Base-by-base conservation (phyloP, 305 asterid species). In the Fraxinus floribunda region DNA sequence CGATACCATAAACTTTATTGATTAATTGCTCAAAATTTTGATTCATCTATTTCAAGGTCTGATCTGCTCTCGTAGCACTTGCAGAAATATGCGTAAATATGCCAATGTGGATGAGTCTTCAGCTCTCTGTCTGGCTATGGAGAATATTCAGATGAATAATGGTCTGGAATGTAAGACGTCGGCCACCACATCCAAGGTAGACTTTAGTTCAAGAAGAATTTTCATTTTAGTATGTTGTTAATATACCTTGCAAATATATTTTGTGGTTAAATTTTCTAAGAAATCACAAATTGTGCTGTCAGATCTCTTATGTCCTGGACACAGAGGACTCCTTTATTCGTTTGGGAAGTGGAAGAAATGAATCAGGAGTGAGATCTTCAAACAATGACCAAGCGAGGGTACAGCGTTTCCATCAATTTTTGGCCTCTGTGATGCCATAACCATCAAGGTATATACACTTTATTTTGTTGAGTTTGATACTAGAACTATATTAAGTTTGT, bases 151-250 rank as follows among this genome's bases (percentile, higher is more conserved):
- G 77, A 89, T 93, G 81, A 87, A 87, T 88, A 97, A 94, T 76
- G 98, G 98, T 79, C 90, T 97, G 91, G 98, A 97, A 86, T 95
- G 97, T 87, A 97, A 95, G 92, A 95, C 95, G 97, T 85, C 98
- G 24, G 87, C 98, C 72, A 78, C 82, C 83, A 88, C 99, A 71
- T 97, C 98, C 3, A 97, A 97, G 99, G 99, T 97, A 92, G 82
- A 77, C 18, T 80, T 35, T 24, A 55, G 79, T 76, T 78, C 44
- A 24, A 62, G 32, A 22, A 6, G 36, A 79, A 41, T 60, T 34
- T 81, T 70, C 73, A 38, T 1, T 73, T 52, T 52, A 20, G 36
- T 76, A 24, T 24, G 10, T 82, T 41, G 74, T 68, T 35, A n/a
- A 24, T 13, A 38, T 55, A 18, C 29, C 55, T 57, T 26, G 32